Evolutionary conservation across 306 rosid genomes (phyloP), one percentile per base, ranked within the genome.

Genomic region (Cicer arietinum): DNA sequence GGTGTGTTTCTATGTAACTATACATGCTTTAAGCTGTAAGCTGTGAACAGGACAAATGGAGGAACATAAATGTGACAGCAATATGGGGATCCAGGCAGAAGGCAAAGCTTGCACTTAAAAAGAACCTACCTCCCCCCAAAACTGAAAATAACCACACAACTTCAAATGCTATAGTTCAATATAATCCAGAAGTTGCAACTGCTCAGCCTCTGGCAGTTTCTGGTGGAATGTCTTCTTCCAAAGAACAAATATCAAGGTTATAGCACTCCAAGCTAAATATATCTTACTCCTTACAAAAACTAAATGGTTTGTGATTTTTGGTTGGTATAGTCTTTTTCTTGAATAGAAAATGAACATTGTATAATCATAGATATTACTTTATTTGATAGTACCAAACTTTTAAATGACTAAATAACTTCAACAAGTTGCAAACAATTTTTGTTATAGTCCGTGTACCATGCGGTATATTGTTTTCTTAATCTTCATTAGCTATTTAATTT

Each of bases 71-170:
- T 77, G 98, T 93, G 80, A 91, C 98, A 0, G 98, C 97, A 42
- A 91, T 93, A 76, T 93, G 97, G 97, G 98, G 98, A 41, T 93
- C 98, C 57, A 86, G 98, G 88, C 98, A 93, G 86, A 93, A 91
- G 85, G 98, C 98, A 20, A 93, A 93, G 89, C 96, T 91, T 77
- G 98, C 98, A 30, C 94, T 91, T 79, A 89, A 89, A 82, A 88
- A 78, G 84, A 85, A 56, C 73, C 65, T 74, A 41, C 83, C 89
- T 45, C 54, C 90, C 57, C 77, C 88, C 10, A 88, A 90, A 78
- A 74, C 67, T 47, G 89, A 86, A 12, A 83, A 78, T 14, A 86
- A 80, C 65, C 77, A 83, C 54, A 7, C 80, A 79, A 80, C 93
- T 50, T 69, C 80, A 82, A 70, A 69, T 76, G 79, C 87, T 3